phyloP scores from a whole-genome alignment of 257 asterid species.

The Solanum bukasovii region DNA sequence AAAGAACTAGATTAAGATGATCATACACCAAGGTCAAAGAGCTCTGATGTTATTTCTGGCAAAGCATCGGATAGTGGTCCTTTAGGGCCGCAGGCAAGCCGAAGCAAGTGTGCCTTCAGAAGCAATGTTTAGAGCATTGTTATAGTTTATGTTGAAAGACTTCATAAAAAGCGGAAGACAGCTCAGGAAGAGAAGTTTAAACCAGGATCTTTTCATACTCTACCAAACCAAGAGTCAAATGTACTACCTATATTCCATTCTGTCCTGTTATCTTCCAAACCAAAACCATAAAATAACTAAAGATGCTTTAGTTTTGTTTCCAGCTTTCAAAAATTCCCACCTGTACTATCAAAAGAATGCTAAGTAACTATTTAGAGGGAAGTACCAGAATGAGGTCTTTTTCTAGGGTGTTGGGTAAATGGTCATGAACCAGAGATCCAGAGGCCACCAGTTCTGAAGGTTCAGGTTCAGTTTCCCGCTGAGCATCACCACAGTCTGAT shows the following conservation, averaged over 20 bases:
- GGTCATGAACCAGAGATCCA: constrained; percentile 27
- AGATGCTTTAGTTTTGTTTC: background rate
- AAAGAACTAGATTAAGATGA: constrained; percentile 10
- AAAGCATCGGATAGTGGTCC: constrained; percentile 75
- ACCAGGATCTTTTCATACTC: background rate
- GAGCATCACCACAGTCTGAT: constrained; percentile 33
- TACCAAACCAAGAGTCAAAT: background rate
- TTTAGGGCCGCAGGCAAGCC: constrained; percentile 72
- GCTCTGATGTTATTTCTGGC: constrained; percentile 79
- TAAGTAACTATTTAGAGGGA: constrained; percentile 1
- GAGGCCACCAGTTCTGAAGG: constrained; percentile 34
- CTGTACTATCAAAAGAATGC: background rate
- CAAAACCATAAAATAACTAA: background rate
- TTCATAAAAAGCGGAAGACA: background rate
- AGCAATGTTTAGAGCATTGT: constrained; percentile 12
- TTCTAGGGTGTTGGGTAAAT: constrained; percentile 40
- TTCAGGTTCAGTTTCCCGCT: constrained; percentile 20
- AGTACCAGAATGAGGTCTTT: constrained; percentile 76
- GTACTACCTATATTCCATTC: background rate
- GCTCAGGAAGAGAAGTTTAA: background rate
- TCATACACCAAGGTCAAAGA: constrained; percentile 65
- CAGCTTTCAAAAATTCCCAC: background rate
- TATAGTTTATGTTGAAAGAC: background rate
- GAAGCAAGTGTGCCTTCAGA: constrained; percentile 84
- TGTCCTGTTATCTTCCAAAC: background rate